These are phyloP conservation scores for Solanum chmielewskii DNA, from an alignment of 257 asterid species.

Conservation along the genomic window DNA sequence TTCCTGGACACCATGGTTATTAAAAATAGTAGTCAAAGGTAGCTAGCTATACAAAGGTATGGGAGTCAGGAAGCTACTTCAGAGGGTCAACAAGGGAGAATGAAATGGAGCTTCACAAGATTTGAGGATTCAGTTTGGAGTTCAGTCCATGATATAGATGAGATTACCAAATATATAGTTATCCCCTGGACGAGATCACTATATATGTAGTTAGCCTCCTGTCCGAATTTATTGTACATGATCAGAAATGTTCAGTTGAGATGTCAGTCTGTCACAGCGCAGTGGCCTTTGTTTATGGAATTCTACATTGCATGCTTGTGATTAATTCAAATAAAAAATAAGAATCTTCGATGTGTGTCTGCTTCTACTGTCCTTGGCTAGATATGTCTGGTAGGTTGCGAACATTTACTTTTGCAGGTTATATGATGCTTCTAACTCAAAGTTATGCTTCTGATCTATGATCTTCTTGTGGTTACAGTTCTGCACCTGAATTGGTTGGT, in stretches of 20 bases:
- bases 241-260: neutral
- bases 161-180: neutral
- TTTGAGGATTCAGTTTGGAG: neutral
- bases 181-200: neutral
- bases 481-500: slow-evolving; percentile 90
- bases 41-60: neutral
- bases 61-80: neutral
- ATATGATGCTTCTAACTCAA: neutral
- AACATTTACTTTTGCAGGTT: neutral
- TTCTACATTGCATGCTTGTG: neutral
- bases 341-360: neutral
- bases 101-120: neutral
- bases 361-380: neutral
- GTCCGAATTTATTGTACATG: neutral
- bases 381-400: neutral
- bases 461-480: slow-evolving; percentile 42
- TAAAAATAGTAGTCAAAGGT: neutral
- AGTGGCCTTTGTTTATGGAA: neutral
- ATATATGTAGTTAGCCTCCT: neutral
- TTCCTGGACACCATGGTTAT: neutral
- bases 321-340: neutral
- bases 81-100: neutral
- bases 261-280: neutral
- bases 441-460: neutral
- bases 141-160: neutral